Conservation (phyloP, 2,329 filamentous ascomycete genomes). For the Pestalotiopsis sp. region DNA sequence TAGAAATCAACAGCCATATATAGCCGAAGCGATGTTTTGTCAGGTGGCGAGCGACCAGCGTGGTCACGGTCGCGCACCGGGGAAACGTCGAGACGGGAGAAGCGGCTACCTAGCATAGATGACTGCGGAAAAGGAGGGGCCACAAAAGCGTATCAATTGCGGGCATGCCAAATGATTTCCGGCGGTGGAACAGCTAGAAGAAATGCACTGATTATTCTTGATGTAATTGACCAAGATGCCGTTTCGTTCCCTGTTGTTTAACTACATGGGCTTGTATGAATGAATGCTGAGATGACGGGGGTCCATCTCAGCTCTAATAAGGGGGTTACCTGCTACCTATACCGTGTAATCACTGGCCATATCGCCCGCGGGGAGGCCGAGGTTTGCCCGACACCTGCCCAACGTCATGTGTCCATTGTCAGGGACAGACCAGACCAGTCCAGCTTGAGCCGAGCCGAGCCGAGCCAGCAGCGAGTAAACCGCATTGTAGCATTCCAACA, state of each 20-base stretch:
- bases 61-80: neutral
- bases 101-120: constrained; percentile 2
- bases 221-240: neutral
- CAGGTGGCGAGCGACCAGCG: neutral
- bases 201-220: constrained; percentile 2
- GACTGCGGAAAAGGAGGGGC: constrained; percentile 5
- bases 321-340: too few species aligned
- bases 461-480: neutral
- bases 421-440: neutral
- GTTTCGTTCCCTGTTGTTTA: neutral
- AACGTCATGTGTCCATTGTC: neutral
- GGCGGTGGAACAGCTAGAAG: neutral
- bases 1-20: constrained; percentile 3
- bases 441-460: neutral
- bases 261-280: too few species aligned
- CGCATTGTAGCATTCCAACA: neutral
- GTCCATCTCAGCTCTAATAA: too few species aligned
- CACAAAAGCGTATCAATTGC: constrained; percentile 5
- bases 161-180: neutral
- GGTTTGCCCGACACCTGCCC: neutral
- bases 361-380: neutral
- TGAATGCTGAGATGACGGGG: too few species aligned
- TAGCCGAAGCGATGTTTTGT: neutral
- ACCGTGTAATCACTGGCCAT: neutral
- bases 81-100: neutral